Conservation (phyloP, 1,284 basidiomycete genomes). For the Phylloboletellus chloephorus region DNA sequence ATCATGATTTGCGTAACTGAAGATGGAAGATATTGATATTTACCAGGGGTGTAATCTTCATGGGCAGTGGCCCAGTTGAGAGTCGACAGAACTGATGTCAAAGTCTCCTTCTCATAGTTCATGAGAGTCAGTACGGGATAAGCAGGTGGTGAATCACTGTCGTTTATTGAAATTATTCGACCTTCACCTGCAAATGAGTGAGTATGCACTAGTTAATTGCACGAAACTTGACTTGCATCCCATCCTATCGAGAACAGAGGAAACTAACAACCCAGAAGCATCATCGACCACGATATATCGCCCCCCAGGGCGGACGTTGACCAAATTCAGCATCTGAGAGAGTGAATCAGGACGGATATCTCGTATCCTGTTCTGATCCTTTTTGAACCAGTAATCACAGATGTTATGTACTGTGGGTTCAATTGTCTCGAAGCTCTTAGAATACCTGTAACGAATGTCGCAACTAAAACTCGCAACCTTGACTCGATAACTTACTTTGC, state of each 20-base stretch:
- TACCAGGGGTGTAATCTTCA: conserved; percentile 68
- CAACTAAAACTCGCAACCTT: conserved; percentile 3
- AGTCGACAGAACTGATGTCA: conserved; percentile 55
- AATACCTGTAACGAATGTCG: conserved; percentile 54
- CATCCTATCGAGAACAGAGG: conserved; percentile 80
- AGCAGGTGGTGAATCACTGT: conserved; percentile 89
- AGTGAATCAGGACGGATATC: conserved; percentile 86
- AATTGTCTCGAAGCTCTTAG: conserved; percentile 83
- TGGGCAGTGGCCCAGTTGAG: conserved; percentile 92
- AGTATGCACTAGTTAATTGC: not conserved
- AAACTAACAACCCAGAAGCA: conserved; percentile 84
- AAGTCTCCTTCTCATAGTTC: conserved; percentile 72
- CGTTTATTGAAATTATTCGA: conserved; percentile 79
- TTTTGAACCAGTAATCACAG: conserved; percentile 83
- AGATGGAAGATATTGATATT: conserved; percentile 25
- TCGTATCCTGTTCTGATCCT: conserved; percentile 76
- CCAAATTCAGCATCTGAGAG: conserved; percentile 81
- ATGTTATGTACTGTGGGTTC: conserved; percentile 88
- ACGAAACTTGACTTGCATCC: conserved; percentile 52
- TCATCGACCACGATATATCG: conserved; percentile 90
- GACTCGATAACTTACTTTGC: conserved; percentile 64
- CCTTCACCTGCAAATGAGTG: conserved; percentile 58
- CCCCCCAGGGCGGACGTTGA: conserved; percentile 82
- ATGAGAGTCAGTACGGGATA: conserved; percentile 82
- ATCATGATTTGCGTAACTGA: not conserved